Evolutionary conservation across 2,329 filamentous ascomycete genomes (phyloP), one percentile per base, ranked within the genome.

Genomic region (Metarhizium brunneum): DNA sequence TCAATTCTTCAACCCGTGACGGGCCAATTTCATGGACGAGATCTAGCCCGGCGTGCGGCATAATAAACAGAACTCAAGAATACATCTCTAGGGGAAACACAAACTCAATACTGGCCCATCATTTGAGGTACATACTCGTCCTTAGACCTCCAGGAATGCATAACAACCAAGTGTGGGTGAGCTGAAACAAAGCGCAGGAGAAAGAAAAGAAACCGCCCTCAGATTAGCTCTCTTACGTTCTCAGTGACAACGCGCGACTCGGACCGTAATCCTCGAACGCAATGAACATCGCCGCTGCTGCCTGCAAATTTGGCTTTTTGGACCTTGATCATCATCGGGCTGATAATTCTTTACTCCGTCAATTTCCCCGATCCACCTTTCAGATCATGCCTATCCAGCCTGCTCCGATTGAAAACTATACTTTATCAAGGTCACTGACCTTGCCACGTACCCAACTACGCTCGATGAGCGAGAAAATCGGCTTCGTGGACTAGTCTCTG

Each of bases 231-330:
- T 79, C 76, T 74, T 69, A 64, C 68, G 75, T 79, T 79, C 76
- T 77, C 76, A 79, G 57, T 59, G 75, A 70, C 75, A 78, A 78
- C 75, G 62, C 74, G 69, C 65, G 61, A 59, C 54, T 51, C 49
- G 55, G 38, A 56, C 51, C 50, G 50, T 49, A 55, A 29, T 51
- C 56, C 58, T 49, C 29, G 50, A 50, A 52, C 56, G 57, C 55
- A 53, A 40, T 50, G 47, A 53, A 40, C 57, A 55, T 56, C 50
- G 48, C 60, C 62, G 69, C 70, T 72, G 71, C 67, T 78, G 74
- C 65, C 76, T 79, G 74, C 76, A 79, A 79, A 76, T 79, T 79
- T 79, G 76, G 76, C 76, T 79, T 78, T 76, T 79, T 78, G 76
- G 76, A 73, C 70, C 68, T 74, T 66, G 63, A 71, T 79, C 76